Evolutionary conservation across 2,329 filamentous ascomycete genomes (phyloP).

Genomic region (Periconia digitata): DNA sequence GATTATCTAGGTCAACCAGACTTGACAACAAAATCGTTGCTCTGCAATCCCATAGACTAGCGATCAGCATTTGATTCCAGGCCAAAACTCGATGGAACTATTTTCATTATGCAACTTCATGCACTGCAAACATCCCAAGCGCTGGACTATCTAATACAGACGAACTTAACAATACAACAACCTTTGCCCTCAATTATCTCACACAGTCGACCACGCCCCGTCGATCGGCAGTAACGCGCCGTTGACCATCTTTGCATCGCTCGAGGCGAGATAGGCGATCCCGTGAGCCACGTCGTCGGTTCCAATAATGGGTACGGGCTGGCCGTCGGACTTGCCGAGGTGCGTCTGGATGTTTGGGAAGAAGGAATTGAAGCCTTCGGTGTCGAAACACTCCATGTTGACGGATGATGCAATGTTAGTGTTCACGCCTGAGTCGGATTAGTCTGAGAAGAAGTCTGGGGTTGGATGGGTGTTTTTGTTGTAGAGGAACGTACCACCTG

Average conservation of each 20-base stretch:
- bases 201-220: slow-evolving; percentile 32
- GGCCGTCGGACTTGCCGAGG: slow-evolving; percentile 24
- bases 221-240: slow-evolving; percentile 30
- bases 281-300: slow-evolving; percentile 25
- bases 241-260: slow-evolving; percentile 29
- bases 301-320: slow-evolving; percentile 20
- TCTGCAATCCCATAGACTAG: no score
- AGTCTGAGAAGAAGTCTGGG: not conserved
- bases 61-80: no score
- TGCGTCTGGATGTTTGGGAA: slow-evolving; percentile 23
- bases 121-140: no score
- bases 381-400: slow-evolving; percentile 13
- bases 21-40: no score
- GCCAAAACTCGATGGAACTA: no score
- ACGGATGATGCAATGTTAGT: slow-evolving; percentile 26
- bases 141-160: no score
- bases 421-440: slow-evolving; percentile 4
- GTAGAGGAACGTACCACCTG: slow-evolving; percentile 33
- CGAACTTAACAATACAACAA: no score
- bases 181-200: no score
- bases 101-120: no score
- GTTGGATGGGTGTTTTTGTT: not conserved
- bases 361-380: not conserved
- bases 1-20: no score
- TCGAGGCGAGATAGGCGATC: slow-evolving; percentile 28